Base-by-base conservation (phyloP, 1,284 basidiomycete species). In the Boletus semigastroideus region DNA sequence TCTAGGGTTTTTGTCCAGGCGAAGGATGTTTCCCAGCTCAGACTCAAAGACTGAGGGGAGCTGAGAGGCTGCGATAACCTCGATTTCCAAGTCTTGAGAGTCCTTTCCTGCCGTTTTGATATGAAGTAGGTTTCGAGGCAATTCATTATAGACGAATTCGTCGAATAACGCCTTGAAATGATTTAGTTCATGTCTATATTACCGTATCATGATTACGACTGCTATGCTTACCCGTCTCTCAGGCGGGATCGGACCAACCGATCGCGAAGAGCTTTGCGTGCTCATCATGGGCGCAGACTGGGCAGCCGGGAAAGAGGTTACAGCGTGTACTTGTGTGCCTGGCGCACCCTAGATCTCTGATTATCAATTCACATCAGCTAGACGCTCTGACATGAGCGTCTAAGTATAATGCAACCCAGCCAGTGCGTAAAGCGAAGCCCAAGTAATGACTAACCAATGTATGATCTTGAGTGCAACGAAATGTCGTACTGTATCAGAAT, bases 101-200 rank as follows among this genome's bases (percentile, higher is more conserved):
- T 11, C 11, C 7, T 27, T 3, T 17, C 5, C 11, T 1, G 13
- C 16, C 3, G 28, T 20, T 43, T 47, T 48, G 5, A 58, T 13
- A 6, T 58, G 34, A 5, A 49, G 42, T 7, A 60, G 38, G 51
- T 60, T 54, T 6, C 51, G 57, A 22, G 59, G 60, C 10, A 60
- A 19, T 16, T 42, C 16, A 37, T 58, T 60, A 13, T 49, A 59
- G 16, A 60, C 42, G n/a, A 60, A 62, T 48, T 60, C 59, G 10
- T 60, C 59, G 5, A 54, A 60, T 40, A 50, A 54, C 1, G 49
- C 57, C 59, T 60, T 27, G 36, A 27, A 17, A 41, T 1, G 6
- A 2, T 38, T 33, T 2, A 13, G 36, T 36, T 14, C 33, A n/a
- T 22, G 4, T 10, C 4, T 17, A 16, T 31, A 25, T 13, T 13